Evolutionary conservation across 2,329 filamentous ascomycete species (phyloP).

Genomic region (Phyllosticta citribraziliensis): DNA sequence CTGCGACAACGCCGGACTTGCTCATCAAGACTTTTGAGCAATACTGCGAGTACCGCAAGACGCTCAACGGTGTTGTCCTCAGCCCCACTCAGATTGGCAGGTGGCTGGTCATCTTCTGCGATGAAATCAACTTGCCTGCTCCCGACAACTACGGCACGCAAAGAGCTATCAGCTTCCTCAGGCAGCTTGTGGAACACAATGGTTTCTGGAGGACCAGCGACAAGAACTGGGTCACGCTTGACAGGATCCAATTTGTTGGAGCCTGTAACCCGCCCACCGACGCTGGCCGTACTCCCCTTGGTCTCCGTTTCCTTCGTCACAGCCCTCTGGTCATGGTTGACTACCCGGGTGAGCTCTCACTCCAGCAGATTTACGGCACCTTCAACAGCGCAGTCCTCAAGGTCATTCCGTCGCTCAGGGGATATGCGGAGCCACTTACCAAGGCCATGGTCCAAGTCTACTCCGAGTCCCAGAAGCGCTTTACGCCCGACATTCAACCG

Average conservation of each 20-base stretch:
- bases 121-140: conserved; percentile 97
- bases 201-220: conserved; percentile 98
- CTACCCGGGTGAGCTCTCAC: conserved; percentile 89
- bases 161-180: conserved; percentile 90
- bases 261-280: conserved; percentile 98
- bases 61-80: conserved; percentile 87
- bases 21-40: conserved; percentile 99
- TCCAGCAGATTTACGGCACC: conserved; percentile 96
- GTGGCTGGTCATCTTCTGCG: conserved; percentile 98
- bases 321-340: conserved; percentile 99
- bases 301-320: conserved; percentile 86
- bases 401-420: conserved; percentile 87
- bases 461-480: conserved; percentile 83
- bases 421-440: conserved; percentile 87
- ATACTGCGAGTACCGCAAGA: conserved; percentile 99
- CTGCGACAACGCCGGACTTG: conserved; percentile 92
- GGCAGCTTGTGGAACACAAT: conserved; percentile 96
- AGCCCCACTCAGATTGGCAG: conserved; percentile 93
- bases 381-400: conserved; percentile 96
- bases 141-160: conserved; percentile 97
- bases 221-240: conserved; percentile 94
- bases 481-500: conserved; percentile 92
- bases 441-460: conserved; percentile 98
- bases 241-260: conserved; percentile 97
- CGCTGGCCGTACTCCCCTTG: conserved; percentile 89